Conservation (phyloP, 768 basidiomycete species). For the Lactarius hatsudake region DNA sequence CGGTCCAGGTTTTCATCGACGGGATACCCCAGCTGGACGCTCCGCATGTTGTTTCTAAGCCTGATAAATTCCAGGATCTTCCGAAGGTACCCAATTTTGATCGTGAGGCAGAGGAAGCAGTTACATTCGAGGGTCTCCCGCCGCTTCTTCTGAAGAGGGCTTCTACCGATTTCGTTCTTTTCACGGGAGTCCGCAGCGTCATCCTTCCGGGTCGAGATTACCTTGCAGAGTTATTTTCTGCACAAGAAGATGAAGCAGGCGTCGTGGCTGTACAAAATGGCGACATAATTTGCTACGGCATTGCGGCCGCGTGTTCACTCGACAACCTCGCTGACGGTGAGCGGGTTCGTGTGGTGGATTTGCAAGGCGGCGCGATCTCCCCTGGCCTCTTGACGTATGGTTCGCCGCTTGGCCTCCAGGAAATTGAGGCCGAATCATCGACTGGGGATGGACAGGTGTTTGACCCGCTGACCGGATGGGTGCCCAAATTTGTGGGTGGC, state of each 20-base stretch:
- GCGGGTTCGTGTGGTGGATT: constrained; percentile 42
- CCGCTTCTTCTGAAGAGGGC: constrained; percentile 48
- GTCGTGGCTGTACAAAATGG: constrained; percentile 56
- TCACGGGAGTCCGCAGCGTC: constrained; percentile 61
- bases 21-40: constrained; percentile 67
- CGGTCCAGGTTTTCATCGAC: constrained; percentile 82
- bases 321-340: constrained; percentile 22
- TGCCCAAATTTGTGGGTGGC: constrained; percentile 39
- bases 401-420: constrained; percentile 61
- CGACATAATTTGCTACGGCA: constrained; percentile 51
- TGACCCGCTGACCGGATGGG: constrained; percentile 41
- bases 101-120: constrained; percentile 50
- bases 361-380: constrained; percentile 62
- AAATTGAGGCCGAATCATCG: constrained; percentile 61
- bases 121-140: constrained; percentile 63
- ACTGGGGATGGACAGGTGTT: constrained; percentile 53
- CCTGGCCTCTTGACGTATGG: constrained; percentile 66
- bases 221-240: constrained; percentile 36
- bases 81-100: constrained; percentile 61
- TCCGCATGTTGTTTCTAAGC: constrained; percentile 53
- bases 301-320: constrained; percentile 31
- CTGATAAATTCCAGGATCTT: constrained; percentile 47
- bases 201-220: constrained; percentile 38
- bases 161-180: constrained; percentile 45
- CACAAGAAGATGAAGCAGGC: constrained; percentile 25